Evolutionary conservation across 2,329 filamentous ascomycete species (phyloP).

Genomic region (Colletotrichum tropicicola): DNA sequence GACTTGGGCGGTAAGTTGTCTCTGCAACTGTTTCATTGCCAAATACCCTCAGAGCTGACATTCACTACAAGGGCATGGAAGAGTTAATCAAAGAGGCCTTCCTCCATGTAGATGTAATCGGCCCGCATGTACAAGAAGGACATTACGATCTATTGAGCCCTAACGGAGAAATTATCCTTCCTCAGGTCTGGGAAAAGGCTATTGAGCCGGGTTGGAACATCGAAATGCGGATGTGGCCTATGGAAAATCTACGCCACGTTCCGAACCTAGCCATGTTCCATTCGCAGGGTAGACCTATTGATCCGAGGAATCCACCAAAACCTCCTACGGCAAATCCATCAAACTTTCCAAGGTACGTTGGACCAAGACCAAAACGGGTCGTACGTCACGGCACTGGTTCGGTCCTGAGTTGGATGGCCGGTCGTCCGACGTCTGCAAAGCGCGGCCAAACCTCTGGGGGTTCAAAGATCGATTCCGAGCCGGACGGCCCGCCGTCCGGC

Average conservation of each 20-base stretch:
- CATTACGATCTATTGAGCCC: conserved; percentile 85
- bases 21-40: no score
- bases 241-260: conserved; percentile 37
- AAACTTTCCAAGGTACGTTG: no score
- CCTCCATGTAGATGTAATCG: conserved; percentile 78
- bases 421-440: no score
- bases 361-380: conserved; percentile 31
- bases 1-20: conserved; percentile 78
- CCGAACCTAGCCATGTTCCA: conserved; percentile 38
- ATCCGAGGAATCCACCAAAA: no score
- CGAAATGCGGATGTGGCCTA: conserved; percentile 74
- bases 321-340: no score
- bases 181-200: conserved; percentile 83
- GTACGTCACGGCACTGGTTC: conserved; percentile 37
- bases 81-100: conserved; percentile 88
- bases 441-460: no score
- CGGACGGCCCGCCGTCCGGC: no score
- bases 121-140: conserved; percentile 78
- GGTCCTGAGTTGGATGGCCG: conserved; percentile 44
- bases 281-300: no score
- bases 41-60: conserved; percentile 34
- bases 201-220: conserved; percentile 80
- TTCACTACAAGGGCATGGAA: conserved; percentile 76
- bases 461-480: no score
- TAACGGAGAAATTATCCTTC: conserved; percentile 83